Evolutionary conservation across 441 rosid species (phyloP).

Genomic region (Euphorbia corollata): DNA sequence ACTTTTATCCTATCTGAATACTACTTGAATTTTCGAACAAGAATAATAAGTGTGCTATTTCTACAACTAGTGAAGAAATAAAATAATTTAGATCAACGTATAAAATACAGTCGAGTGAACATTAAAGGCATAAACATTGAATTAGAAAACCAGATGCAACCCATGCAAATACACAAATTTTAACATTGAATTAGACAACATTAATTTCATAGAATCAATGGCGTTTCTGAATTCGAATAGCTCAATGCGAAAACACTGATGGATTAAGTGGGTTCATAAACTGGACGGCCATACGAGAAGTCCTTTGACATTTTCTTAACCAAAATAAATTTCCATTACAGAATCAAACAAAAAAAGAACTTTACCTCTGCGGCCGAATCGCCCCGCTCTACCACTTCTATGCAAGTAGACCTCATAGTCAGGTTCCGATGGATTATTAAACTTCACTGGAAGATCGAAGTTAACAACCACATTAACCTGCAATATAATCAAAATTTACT

Average conservation of each 20-base stretch:
- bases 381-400: slow-evolving; percentile 96
- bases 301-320: background rate
- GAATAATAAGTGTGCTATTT: too few species aligned
- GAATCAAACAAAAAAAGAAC: slow-evolving; percentile 11
- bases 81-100: too few species aligned
- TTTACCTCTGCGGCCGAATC: slow-evolving; percentile 90
- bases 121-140: too few species aligned
- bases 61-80: too few species aligned
- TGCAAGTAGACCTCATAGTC: slow-evolving; percentile 87
- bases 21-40: too few species aligned
- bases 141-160: too few species aligned
- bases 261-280: background rate
- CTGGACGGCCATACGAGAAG: too few species aligned
- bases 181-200: background rate
- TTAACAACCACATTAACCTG: slow-evolving; percentile 90
- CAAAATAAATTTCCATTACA: background rate
- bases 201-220: background rate
- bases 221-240: background rate
- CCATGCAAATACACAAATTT: too few species aligned
- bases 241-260: background rate
- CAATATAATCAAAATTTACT: background rate
- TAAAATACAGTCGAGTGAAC: too few species aligned
- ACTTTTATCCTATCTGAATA: too few species aligned
- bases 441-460: slow-evolving; percentile 69
- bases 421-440: slow-evolving; percentile 49